Percentiles rank a stretch among this genome's conserved stretches.
phyloP scores from a whole-genome alignment of 257 asterid genomes.

The Osmanthus fragrans region DNA sequence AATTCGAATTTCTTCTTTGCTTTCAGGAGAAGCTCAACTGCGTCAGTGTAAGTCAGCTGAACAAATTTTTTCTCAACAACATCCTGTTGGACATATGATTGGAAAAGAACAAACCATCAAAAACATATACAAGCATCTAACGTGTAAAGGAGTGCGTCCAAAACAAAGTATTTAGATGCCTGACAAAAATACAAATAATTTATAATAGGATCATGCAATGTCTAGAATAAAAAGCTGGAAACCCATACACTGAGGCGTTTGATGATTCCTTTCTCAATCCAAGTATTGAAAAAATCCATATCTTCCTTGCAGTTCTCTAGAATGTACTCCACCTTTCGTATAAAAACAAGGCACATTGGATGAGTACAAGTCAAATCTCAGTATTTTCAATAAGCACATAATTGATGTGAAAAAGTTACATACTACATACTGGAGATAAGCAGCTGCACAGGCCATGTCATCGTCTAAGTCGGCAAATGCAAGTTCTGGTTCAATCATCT shows the following conservation, averaged over 20 bases:
- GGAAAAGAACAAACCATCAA: conserved; percentile 28
- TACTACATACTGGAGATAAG: conserved; percentile 99
- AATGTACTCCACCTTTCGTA: conserved; percentile 69
- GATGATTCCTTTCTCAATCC: conserved; percentile 97
- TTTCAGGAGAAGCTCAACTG: conserved; percentile 68
- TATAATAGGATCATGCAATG: background rate
- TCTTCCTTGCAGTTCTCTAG: conserved; percentile 97
- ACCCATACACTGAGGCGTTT: conserved; percentile 66
- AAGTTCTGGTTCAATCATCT: conserved; percentile 99
- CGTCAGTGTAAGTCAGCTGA: conserved; percentile 89
- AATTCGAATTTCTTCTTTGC: conserved; percentile 80
- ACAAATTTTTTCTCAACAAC: conserved; percentile 81
- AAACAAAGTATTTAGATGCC: background rate
- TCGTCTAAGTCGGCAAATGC: conserved; percentile 98
- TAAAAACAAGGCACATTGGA: background rate
- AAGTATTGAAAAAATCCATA: conserved; percentile 90
- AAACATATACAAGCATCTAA: conserved; percentile 20
- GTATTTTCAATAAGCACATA: conserved; percentile 9
- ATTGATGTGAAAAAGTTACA: conserved; percentile 66
- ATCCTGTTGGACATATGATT: conserved; percentile 53
- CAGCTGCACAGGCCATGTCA: conserved; percentile 99
- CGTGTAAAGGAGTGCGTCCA: background rate
- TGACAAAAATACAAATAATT: background rate
- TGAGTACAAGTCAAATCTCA: background rate
- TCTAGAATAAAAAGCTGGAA: conserved; percentile 14